These are phyloP conservation scores for Zasmidium cellare DNA, from an alignment of 2,329 filamentous ascomycete species.

Conservation along the genomic window DNA sequence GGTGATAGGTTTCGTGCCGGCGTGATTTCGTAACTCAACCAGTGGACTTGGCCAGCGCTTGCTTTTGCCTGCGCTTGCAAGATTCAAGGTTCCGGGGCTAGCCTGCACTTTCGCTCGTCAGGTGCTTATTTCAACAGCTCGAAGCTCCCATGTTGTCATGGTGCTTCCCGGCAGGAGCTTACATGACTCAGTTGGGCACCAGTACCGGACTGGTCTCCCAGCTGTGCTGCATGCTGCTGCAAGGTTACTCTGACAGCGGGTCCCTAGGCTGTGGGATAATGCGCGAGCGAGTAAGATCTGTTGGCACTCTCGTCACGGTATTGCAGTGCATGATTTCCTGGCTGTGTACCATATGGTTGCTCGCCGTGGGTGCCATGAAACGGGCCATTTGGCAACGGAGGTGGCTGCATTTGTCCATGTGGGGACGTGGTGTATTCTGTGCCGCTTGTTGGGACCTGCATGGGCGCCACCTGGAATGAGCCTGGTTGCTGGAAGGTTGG, in stretches of 20 bases:
- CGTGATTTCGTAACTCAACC: not conserved
- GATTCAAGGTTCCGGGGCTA: conserved; percentile 1
- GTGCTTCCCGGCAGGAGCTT: conserved; percentile 4
- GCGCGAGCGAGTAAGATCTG: conserved; percentile 24
- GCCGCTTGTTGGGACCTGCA: conserved; percentile 21
- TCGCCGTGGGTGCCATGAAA: conserved; percentile 23
- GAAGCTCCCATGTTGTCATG: conserved; percentile 8
- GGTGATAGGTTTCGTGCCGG: not conserved
- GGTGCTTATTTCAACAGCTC: conserved; percentile 8
- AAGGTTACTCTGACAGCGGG: not conserved
- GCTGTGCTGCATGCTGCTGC: conserved; percentile 3
- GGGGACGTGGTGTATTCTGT: conserved; percentile 22
- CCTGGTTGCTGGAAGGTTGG: conserved; percentile 15
- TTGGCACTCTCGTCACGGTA: conserved; percentile 26
- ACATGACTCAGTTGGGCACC: conserved; percentile 12
- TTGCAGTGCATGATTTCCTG: conserved; percentile 20
- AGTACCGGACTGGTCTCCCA: not conserved
- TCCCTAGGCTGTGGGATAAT: conserved; percentile 26
- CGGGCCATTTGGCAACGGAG: conserved; percentile 22
- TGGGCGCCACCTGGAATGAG: conserved; percentile 23
- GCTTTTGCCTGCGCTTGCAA: not conserved
- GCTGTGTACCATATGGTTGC: conserved; percentile 23
- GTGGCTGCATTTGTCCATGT: conserved; percentile 29
- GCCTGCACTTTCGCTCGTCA: not conserved
- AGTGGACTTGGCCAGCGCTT: not conserved